Base-by-base conservation (phyloP, 305 asterid species). In the Fraxinus baroniana region DNA sequence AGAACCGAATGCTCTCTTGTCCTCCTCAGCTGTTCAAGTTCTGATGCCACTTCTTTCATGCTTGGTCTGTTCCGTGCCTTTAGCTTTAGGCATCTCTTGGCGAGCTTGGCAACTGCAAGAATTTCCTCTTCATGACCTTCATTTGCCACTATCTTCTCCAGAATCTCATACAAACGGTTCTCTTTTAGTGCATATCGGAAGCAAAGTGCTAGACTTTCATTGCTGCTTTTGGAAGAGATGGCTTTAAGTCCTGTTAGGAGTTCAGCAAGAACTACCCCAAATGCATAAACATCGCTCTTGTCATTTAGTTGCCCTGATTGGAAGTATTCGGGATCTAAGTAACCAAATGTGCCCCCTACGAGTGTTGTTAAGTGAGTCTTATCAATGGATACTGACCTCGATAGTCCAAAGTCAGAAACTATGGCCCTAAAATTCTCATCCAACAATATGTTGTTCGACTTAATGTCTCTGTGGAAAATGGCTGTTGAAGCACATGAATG, bases 31-130 rank as follows among this genome's bases (percentile, higher is more conserved):
- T 36, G 86, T 8, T 89, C 92, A 4, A 89, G 87, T 79, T 89
- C 89, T 18, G 84, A 86, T 76, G 90, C 85, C 75, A 84, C 85
- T 82, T 86, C 92, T 55, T 84, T 89, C 92, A 87, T 87, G 79
- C 70, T 15, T 73, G 91, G 89, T 83, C 90, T 81, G 78, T 66
- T 86, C 18, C 86, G 76, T 1, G 88, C 87, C 62, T 83, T 89
- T 8, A 79, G 8, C 52, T 84, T 85, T 24, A 84, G 80, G 33
- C 91, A 89, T 87, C 89, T 87, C 80, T 82, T 80, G 52, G 86
- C 81, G 7, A 87, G 82, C 70, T 83, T 74, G 1, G 88, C 90
- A 37, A 89, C 87, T 22, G 86, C 88, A 73, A 62, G 37, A 83
- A 89, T 83, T n/a, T 86, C 78, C 74, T 83, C 83, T 60, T 76